A percentile compares a stretch with the other conserved stretches of the same genome.
Conservation (phyloP, 306 rosid genomes). For the Casuarina glauca region DNA sequence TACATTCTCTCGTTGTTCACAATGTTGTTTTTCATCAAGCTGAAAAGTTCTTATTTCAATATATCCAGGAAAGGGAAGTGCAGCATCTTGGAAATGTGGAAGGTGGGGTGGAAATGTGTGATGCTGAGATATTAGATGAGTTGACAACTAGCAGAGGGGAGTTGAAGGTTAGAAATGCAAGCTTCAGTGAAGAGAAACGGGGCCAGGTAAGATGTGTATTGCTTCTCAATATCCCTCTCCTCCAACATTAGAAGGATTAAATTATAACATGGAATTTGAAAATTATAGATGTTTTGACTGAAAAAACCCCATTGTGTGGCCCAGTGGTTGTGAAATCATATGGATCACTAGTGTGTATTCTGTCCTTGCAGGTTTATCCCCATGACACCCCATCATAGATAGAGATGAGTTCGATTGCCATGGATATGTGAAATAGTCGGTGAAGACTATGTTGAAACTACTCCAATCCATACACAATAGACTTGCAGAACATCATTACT, state of each 20-base stretch:
- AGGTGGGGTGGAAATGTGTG: constrained; percentile 31
- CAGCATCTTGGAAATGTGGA: constrained; percentile 34
- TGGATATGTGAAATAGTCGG: neutral
- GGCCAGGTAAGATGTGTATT: constrained; percentile 42
- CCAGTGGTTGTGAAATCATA: neutral
- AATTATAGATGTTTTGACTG: neutral
- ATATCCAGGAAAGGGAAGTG: constrained; percentile 47
- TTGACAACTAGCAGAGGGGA: constrained; percentile 84
- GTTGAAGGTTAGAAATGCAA: constrained; percentile 60
- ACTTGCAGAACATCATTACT: neutral
- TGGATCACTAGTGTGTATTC: neutral
- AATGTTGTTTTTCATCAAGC: neutral
- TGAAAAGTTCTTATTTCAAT: neutral
- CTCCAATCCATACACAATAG: neutral
- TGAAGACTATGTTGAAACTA: neutral
- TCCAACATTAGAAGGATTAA: neutral
- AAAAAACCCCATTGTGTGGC: neutral
- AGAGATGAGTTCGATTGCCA: neutral
- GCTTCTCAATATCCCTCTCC: neutral
- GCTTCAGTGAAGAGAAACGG: constrained; percentile 63
- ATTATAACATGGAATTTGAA: neutral
- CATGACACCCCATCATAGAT: constrained; percentile 11
- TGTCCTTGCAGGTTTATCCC: constrained; percentile 45
- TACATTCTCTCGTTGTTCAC: neutral
- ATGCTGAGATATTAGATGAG: constrained; percentile 79